Percentiles rank a stretch among this genome's conserved stretches.
Conservation (phyloP, 345 rosid species). For the Corchorus olitorius region DNA sequence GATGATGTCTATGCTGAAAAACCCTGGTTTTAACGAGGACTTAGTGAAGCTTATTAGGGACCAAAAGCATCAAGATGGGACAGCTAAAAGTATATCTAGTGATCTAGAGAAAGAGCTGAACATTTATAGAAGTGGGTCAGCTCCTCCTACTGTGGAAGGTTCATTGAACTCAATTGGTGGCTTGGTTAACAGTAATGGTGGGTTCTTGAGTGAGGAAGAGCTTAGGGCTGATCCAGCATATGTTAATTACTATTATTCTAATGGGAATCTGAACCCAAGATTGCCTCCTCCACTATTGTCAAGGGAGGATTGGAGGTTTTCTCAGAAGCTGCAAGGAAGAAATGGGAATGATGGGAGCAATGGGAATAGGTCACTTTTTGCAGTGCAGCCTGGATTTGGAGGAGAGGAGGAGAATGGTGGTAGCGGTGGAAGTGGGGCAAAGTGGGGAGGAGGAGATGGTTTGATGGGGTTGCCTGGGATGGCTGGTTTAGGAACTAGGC, state of each 20-base stretch:
- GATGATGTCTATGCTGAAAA: constrained; percentile 58
- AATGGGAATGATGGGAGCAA: constrained; percentile 32
- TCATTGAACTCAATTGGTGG: constrained; percentile 73
- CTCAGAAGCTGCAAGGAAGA: constrained; percentile 62
- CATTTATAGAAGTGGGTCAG: constrained; percentile 85
- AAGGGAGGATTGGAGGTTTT: constrained; percentile 78
- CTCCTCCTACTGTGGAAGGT: constrained; percentile 94
- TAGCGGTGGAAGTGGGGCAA: constrained; percentile 44
- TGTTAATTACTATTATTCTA: constrained; percentile 70
- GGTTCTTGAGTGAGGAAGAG: constrained; percentile 63
- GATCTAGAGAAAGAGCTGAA: constrained; percentile 74
- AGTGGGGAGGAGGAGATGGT: constrained; percentile 93
- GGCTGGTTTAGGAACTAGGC: constrained; percentile 68
- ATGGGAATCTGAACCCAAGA: constrained; percentile 82
- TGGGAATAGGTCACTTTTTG: constrained; percentile 57
- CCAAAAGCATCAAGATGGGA: constrained; percentile 41
- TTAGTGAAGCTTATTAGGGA: constrained; percentile 53
- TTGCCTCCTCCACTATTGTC: constrained; percentile 87
- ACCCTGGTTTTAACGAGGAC: constrained; percentile 44
- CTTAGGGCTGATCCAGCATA: constrained; percentile 83
- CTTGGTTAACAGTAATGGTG: constrained; percentile 50
- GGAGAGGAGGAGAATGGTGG: constrained; percentile 45
- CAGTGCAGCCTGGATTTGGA: constrained; percentile 77
- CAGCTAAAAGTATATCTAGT: constrained; percentile 26
- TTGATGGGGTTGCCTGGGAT: constrained; percentile 73